Base-by-base conservation (phyloP, 2,329 filamentous ascomycete genomes). In the Aspergillus bombycis region DNA sequence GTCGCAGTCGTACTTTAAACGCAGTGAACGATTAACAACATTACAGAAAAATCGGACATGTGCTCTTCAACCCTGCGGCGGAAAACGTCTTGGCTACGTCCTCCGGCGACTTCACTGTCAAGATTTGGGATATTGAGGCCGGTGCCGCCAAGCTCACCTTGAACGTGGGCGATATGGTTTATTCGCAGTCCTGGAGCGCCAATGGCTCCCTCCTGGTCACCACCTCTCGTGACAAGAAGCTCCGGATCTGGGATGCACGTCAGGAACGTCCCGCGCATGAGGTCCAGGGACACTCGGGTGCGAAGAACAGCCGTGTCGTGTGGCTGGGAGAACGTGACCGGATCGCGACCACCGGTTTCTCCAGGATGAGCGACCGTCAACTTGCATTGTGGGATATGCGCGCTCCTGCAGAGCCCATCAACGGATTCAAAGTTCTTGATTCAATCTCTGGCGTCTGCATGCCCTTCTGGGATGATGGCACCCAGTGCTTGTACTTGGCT, bases 391-490 rank as follows among this genome's bases (percentile, higher is more conserved):
- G 95, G 95, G 95, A 99, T 82, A 89, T 93, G 55, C 91, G 94
- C 71, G 90, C 88, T 68, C 87, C 89, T 21, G 81, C 78, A 41
- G 90, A 96, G 72, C 95, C 95, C 56, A 90, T 98, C 72, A 93
- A 92, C 57, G 94, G 93, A 19, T 97, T 97, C 82, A 89, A 88
- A 72, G 91, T 91, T 70, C 86, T 99, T 56, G 95, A 99, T 80
- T 96, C 93, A 54, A 97, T 97, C 74, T 97, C 94, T 53, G 95
- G 95, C 77, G 94, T 99, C 64, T 96, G 93, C 85, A 97, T 99
- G 92, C 95, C 95, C 36, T 98, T 99, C 87, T 99, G 95, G 95
- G 95, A 99, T 77, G 94, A 98, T 65, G 93, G 94, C 65, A 97
- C 92, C 58, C 93, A 95, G 81, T 96, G 93, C 77, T 84, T 99